Evolutionary conservation across 2,329 filamentous ascomycete genomes (phyloP).

Genomic region (Microsporum canis): DNA sequence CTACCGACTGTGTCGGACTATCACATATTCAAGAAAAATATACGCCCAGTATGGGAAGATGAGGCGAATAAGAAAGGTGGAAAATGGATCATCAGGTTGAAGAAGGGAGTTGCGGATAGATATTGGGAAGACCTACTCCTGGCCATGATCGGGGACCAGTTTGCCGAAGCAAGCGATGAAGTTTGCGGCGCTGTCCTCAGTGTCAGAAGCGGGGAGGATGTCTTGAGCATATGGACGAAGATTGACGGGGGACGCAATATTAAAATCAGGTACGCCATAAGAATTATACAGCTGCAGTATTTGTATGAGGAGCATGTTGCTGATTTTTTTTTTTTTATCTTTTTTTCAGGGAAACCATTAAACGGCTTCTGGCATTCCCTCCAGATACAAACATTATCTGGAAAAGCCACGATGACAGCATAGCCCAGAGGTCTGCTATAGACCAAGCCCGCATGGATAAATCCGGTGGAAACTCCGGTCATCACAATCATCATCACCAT

Average conservation of each 20-base stretch:
- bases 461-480: slow-evolving; percentile 29
- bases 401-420: slow-evolving; percentile 93
- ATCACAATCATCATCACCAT: slow-evolving; percentile 24
- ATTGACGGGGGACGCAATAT: slow-evolving; percentile 87
- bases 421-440: slow-evolving; percentile 79
- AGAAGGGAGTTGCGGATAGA: slow-evolving; percentile 92
- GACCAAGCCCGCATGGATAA: slow-evolving; percentile 89
- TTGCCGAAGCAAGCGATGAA: slow-evolving; percentile 82
- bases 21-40: slow-evolving; percentile 93
- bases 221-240: slow-evolving; percentile 94
- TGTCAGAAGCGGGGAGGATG: slow-evolving; percentile 89
- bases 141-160: slow-evolving; percentile 86
- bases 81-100: slow-evolving; percentile 93
- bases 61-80: slow-evolving; percentile 92
- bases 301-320: not conserved
- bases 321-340: not conserved
- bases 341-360: slow-evolving; percentile 69
- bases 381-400: slow-evolving; percentile 83
- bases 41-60: slow-evolving; percentile 96
- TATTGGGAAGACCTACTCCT: slow-evolving; percentile 94
- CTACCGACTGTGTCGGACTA: slow-evolving; percentile 93
- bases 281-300: not conserved
- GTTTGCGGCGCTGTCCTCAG: slow-evolving; percentile 91
- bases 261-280: slow-evolving; percentile 68
- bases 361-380: slow-evolving; percentile 75